These are phyloP conservation scores for Hypomontagnella monticulosa DNA, from an alignment of 495 filamentous ascomycete genomes.

Conservation along the genomic window DNA sequence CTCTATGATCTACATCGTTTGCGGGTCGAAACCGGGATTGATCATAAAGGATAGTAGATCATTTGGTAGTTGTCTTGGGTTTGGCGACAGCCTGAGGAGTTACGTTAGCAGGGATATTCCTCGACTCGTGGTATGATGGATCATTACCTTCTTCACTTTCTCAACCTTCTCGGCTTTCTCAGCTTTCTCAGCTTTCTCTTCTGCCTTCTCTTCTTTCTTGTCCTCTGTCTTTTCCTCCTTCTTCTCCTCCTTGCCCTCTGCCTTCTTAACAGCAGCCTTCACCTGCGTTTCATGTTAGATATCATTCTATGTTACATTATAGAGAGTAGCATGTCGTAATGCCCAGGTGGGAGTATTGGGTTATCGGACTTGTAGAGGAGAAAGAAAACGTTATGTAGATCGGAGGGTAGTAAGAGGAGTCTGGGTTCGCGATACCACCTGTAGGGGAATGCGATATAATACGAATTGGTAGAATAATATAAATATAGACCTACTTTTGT, in stretches of 20 bases:
- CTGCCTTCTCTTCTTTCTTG: slow-evolving; percentile 37
- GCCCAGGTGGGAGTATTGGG: no score
- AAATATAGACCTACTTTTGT: slow-evolving; percentile 55
- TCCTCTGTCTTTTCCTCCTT: slow-evolving; percentile 56
- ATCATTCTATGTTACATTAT: neutral
- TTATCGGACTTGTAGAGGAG: no score
- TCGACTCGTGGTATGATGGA: neutral
- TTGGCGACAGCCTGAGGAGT: slow-evolving; percentile 37
- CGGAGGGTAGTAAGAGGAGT: neutral
- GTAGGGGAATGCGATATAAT: neutral
- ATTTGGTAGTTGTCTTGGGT: slow-evolving; percentile 54
- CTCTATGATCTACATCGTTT: neutral
- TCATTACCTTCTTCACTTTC: slow-evolving; percentile 22
- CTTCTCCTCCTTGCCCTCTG: slow-evolving; percentile 38
- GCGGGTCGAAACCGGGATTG: neutral
- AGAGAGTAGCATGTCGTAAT: neutral
- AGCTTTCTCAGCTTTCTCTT: slow-evolving; percentile 41
- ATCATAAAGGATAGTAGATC: slow-evolving; percentile 7
- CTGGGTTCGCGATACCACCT: neutral
- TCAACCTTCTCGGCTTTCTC: slow-evolving; percentile 14
- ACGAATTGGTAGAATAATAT: slow-evolving; percentile 2
- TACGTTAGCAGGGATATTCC: neutral
- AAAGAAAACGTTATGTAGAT: neutral
- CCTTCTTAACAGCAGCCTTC: slow-evolving; percentile 60
- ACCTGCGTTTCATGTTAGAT: slow-evolving; percentile 52